Percentiles rank a stretch among this genome's conserved stretches.
phyloP scores from a whole-genome alignment of 148 eudicot species.

The Vaccinium macrocarpon region DNA sequence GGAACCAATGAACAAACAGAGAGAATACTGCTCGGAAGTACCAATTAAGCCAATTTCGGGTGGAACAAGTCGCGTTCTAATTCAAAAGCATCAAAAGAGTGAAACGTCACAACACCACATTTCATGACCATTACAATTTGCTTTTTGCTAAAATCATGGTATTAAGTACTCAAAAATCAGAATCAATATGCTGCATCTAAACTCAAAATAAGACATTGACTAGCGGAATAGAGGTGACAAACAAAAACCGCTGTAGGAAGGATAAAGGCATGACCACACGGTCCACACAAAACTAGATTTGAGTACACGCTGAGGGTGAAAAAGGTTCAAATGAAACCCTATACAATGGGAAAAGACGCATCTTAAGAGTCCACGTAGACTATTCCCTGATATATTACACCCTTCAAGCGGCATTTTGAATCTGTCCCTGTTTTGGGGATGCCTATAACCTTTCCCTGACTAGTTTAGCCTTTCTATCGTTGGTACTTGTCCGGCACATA shows the following conservation, averaged over 20 bases:
- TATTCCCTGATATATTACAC: neutral
- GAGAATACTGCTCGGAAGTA: neutral
- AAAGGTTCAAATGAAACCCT: neutral
- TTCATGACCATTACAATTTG: neutral
- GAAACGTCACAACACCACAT: neutral
- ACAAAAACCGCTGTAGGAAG: neutral
- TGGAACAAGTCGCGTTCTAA: neutral
- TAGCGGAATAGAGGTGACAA: neutral
- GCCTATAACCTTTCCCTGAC: neutral
- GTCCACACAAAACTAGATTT: neutral
- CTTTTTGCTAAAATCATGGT: neutral
- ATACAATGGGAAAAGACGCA: constrained; percentile 3
- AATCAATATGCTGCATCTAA: constrained; percentile 8
- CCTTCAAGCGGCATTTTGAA: constrained; percentile 8
- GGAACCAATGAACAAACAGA: neutral
- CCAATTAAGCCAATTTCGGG: neutral
- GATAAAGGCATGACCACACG: neutral
- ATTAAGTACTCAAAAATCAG: neutral
- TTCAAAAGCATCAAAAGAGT: neutral
- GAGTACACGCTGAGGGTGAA: neutral
- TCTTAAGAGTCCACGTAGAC: neutral
- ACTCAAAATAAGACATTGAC: neutral
- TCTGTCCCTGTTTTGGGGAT: neutral
- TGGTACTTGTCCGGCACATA: neutral
- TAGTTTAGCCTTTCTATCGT: neutral